Evolutionary conservation across 768 basidiomycete species (phyloP).

Genomic region (Wakefieldia striispora): DNA sequence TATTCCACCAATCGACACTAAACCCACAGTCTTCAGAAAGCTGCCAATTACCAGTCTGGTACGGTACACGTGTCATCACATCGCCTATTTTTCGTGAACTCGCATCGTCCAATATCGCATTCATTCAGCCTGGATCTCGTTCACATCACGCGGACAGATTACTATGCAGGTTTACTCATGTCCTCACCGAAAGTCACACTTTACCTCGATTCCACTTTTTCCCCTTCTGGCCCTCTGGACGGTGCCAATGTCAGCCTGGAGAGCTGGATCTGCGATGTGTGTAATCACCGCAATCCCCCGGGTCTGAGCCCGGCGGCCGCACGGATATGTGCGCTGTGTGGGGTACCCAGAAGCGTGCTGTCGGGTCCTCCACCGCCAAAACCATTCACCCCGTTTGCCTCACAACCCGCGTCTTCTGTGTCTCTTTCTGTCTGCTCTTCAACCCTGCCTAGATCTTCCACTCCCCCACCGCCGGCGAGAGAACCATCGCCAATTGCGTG

Average conservation of each 20-base stretch:
- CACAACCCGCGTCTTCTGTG: constrained; percentile 39
- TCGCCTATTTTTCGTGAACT: constrained; percentile 79
- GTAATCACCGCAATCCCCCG: constrained; percentile 78
- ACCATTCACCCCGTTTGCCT: constrained; percentile 37
- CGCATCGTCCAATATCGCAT: constrained; percentile 41
- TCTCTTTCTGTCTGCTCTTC: constrained; percentile 27
- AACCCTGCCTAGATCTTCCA: constrained; percentile 16
- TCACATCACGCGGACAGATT: constrained; percentile 71
- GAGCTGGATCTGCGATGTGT: constrained; percentile 88
- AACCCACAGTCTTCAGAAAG: constrained; percentile 70
- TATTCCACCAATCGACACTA: constrained; percentile 30
- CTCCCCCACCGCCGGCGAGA: constrained; percentile 21
- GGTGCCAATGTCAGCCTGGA: constrained; percentile 38
- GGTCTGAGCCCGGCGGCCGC: constrained; percentile 68
- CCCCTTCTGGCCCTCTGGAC: constrained; percentile 28
- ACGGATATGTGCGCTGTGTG: constrained; percentile 77
- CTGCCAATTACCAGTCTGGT: constrained; percentile 75
- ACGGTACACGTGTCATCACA: constrained; percentile 74
- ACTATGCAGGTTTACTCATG: constrained; percentile 87
- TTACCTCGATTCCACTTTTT: constrained; percentile 44
- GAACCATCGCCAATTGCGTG: constrained; percentile 53
- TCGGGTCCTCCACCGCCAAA: constrained; percentile 23
- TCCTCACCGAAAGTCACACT: constrained; percentile 89
- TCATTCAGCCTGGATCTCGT: constrained; percentile 72
- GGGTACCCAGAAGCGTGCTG: constrained; percentile 57